These are phyloP conservation scores for Fragosphaeria purpurea DNA, from an alignment of 2,329 filamentous ascomycete genomes.

Conservation along the genomic window DNA sequence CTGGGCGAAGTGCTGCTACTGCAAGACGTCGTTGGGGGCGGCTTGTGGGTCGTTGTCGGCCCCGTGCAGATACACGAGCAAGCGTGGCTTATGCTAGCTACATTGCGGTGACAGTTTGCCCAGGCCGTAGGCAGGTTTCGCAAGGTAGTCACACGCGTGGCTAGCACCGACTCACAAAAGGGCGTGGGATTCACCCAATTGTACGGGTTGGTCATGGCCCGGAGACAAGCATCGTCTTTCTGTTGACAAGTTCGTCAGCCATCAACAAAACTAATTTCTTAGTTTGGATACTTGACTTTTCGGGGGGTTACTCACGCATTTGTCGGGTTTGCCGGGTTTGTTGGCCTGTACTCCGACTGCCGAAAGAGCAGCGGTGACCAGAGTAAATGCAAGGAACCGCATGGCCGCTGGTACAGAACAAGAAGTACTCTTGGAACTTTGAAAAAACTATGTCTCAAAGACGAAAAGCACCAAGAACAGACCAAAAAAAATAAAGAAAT, in stretches of 20 bases:
- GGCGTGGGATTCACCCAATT: slow-evolving; percentile 1
- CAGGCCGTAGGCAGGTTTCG: slow-evolving; percentile 5
- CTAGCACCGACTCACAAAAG: slow-evolving; percentile 8
- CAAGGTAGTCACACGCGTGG: background rate
- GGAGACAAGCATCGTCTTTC: slow-evolving; percentile 10
- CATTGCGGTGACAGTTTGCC: slow-evolving; percentile 7
- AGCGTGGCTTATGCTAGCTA: slow-evolving; percentile 3
- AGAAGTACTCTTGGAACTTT: no score
- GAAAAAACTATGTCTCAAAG: no score
- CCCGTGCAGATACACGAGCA: slow-evolving; percentile 7
- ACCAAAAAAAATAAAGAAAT: no score
- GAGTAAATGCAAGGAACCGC: no score
- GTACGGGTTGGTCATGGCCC: slow-evolving; percentile 5
- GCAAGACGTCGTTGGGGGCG: background rate
- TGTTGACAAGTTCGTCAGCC: background rate
- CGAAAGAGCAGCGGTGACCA: no score
- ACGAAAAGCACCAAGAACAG: no score
- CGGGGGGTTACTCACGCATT: no score
- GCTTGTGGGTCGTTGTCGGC: background rate
- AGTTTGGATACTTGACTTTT: no score
- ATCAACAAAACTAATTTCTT: no score
- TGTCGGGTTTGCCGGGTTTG: no score
- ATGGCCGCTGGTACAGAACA: no score
- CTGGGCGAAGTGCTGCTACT: background rate
- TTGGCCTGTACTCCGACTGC: no score